Evolutionary conservation across 2,329 filamentous ascomycete genomes (phyloP).

Genomic region (Fusarium coicis): DNA sequence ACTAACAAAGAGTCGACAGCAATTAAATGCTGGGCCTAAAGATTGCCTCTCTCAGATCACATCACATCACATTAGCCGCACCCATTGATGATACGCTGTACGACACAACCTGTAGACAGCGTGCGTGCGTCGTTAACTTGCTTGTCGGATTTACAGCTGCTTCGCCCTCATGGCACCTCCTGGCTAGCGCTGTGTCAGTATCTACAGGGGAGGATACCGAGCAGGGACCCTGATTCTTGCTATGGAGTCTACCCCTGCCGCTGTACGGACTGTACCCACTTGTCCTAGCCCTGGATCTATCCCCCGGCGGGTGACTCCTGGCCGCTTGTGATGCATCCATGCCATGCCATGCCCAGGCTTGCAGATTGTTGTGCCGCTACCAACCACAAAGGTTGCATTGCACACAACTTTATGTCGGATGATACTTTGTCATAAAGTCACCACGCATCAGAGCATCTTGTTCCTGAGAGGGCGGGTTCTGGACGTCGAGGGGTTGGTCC

Average conservation of each 20-base stretch:
- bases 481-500: conserved; percentile 37
- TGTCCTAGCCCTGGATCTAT: conserved; percentile 9
- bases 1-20: not conserved
- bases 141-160: conserved; percentile 16
- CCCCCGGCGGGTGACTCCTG: conserved; percentile 26
- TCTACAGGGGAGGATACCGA: conserved; percentile 31
- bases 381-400: conserved; percentile 22
- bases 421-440: conserved; percentile 28
- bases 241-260: conserved; percentile 20
- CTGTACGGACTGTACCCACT: conserved; percentile 4
- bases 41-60: conserved; percentile 20
- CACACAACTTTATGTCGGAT: conserved; percentile 4
- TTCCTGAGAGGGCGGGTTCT: conserved; percentile 26
- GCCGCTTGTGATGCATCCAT: conserved; percentile 6
- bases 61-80: conserved; percentile 19
- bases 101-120: not conserved
- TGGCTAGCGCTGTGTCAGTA: conserved; percentile 39
- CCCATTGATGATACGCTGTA: conserved; percentile 17
- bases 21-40: not conserved
- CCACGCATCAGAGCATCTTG: conserved; percentile 20
- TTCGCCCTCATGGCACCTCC: conserved; percentile 18
- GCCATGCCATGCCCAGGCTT: conserved; percentile 31
- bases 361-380: conserved; percentile 27
- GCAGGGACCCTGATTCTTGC: conserved; percentile 40
- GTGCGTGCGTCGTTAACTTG: not conserved